A percentile compares a stretch with the other conserved stretches of the same genome.
phyloP scores from a whole-genome alignment of 306 rosid species.

The Cyclanthera cordifolia region DNA sequence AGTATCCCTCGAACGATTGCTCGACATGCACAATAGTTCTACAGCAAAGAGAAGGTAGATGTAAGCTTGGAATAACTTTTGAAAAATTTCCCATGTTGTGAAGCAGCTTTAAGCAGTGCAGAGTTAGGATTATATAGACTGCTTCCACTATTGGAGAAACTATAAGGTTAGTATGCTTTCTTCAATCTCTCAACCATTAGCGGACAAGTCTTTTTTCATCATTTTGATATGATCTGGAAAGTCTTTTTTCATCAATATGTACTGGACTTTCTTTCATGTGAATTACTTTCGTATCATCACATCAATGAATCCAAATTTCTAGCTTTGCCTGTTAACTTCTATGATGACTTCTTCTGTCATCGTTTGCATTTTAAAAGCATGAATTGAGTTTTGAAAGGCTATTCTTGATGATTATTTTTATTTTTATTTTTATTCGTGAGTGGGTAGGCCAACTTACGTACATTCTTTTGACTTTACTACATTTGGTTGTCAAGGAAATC shows the following conservation, averaged over 20 bases:
- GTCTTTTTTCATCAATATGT: constrained; percentile 10
- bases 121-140: neutral
- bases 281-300: neutral
- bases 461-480: no score
- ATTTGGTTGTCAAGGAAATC: no score
- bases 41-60: constrained; percentile 19
- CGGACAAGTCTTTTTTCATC: neutral
- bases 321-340: neutral
- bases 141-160: neutral
- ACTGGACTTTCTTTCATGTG: constrained; percentile 5
- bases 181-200: neutral
- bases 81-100: neutral
- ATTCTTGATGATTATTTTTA: neutral
- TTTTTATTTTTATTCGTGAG: neutral
- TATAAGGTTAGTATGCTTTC: constrained; percentile 14
- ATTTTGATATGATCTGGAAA: neutral
- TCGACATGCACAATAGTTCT: constrained; percentile 57
- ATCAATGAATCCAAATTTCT: neutral
- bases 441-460: no score
- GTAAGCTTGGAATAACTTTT: neutral
- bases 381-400: neutral
- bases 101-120: constrained; percentile 1
- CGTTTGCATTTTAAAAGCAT: neutral
- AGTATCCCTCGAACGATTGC: constrained; percentile 53
- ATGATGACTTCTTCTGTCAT: neutral